A percentile compares a stretch with the other conserved stretches of the same genome.
Conservation (phyloP, 2,329 filamentous ascomycete genomes). For the Beauveria sp. region DNA sequence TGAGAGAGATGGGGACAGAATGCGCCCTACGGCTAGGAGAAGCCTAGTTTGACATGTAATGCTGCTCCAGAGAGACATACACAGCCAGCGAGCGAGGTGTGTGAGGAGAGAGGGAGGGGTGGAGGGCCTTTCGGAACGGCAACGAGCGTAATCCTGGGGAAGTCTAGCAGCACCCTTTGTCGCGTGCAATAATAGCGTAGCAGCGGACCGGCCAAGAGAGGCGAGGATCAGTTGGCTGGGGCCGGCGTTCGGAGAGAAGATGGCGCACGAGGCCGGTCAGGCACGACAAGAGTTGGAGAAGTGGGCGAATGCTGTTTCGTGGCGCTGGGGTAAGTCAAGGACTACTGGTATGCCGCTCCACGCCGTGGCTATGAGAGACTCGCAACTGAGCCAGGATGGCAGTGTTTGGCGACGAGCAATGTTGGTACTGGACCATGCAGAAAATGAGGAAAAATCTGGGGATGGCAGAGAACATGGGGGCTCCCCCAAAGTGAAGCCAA, state of each 20-base stretch:
- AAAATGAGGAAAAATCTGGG: background rate
- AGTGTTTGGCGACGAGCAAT: background rate
- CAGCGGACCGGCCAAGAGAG: background rate
- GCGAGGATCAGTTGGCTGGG: background rate
- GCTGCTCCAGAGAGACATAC: background rate
- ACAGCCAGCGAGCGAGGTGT: background rate
- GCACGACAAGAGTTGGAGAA: background rate
- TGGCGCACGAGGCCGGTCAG: background rate
- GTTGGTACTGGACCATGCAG: background rate
- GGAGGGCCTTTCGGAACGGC: background rate
- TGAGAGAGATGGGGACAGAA: background rate
- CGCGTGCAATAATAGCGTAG: background rate
- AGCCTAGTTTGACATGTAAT: conserved; percentile 4
- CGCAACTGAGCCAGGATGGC: background rate
- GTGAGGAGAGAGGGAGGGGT: background rate
- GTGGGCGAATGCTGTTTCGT: background rate
- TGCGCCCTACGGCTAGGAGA: conserved; percentile 2
- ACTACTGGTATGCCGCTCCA: background rate
- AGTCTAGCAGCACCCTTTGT: background rate
- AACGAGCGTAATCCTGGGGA: conserved; percentile 7
- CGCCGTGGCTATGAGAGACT: background rate
- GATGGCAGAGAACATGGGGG: background rate
- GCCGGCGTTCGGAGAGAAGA: background rate
- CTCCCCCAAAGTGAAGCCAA: background rate
- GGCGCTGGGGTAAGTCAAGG: background rate